phyloP scores from a whole-genome alignment of 345 rosid genomes.

The Citrus cavaleriei region DNA sequence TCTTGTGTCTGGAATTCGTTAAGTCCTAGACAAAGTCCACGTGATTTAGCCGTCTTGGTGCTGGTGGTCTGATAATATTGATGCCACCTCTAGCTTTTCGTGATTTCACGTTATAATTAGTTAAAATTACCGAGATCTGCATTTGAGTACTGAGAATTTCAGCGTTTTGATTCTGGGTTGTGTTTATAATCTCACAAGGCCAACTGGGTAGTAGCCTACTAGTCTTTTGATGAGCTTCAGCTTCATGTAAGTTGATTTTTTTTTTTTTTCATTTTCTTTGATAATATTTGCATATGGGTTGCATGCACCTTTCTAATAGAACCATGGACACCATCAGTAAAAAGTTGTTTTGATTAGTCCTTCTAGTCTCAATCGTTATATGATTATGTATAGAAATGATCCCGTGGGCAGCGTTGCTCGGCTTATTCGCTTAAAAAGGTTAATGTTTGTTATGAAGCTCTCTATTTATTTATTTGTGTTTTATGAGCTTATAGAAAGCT shows the following conservation, averaged over 20 bases:
- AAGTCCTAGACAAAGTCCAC: conserved; percentile 23
- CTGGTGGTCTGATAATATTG: conserved; percentile 19
- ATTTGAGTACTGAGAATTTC: neutral
- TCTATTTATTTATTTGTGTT: neutral
- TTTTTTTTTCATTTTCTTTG: neutral
- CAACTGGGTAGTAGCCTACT: neutral
- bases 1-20: conserved; percentile 10
- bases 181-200: neutral
- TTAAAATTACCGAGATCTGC: conserved; percentile 16
- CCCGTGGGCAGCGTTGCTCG: too few species aligned
- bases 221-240: neutral
- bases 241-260: neutral
- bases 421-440: too few species aligned
- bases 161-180: conserved; percentile 12
- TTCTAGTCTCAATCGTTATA: neutral
- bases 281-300: neutral
- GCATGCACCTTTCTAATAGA: neutral
- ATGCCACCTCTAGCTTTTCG: conserved; percentile 17
- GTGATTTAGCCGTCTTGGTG: conserved; percentile 37
- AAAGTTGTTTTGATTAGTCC: neutral
- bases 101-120: neutral
- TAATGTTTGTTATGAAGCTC: too few species aligned
- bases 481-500: neutral
- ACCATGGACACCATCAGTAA: neutral
- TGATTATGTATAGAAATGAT: too few species aligned